phyloP scores from a whole-genome alignment of 106 monocot species.

The Dendrobium catenatum region DNA sequence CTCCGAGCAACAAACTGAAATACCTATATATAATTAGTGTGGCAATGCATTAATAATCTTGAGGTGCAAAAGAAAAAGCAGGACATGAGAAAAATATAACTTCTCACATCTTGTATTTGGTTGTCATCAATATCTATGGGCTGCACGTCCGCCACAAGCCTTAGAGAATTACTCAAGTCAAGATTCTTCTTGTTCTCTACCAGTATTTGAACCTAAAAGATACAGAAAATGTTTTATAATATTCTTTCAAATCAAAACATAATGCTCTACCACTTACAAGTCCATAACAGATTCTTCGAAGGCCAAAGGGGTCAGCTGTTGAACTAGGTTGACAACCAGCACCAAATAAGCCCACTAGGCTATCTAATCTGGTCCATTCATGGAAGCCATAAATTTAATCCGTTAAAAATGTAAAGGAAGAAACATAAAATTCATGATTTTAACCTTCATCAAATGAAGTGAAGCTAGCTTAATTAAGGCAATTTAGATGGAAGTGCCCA shows the following conservation, averaged over 20 bases:
- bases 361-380: slow-evolving; percentile 59
- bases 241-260: background rate
- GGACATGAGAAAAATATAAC: background rate
- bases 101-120: slow-evolving; percentile 57
- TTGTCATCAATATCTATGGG: slow-evolving; percentile 49
- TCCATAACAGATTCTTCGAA: slow-evolving; percentile 93
- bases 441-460: background rate
- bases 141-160: slow-evolving; percentile 62
- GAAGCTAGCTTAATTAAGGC: background rate
- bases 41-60: slow-evolving; percentile 1
- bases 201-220: slow-evolving; percentile 77
- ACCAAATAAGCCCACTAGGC: slow-evolving; percentile 92
- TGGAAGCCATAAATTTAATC: background rate
- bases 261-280: slow-evolving; percentile 49
- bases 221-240: background rate
- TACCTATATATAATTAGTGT: slow-evolving; percentile 31
- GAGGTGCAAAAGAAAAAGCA: background rate
- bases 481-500: background rate
- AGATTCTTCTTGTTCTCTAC: slow-evolving; percentile 85
- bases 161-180: slow-evolving; percentile 60
- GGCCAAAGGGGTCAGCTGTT: slow-evolving; percentile 86
- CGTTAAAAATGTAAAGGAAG: background rate
- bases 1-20: slow-evolving; percentile 81
- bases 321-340: slow-evolving; percentile 93
- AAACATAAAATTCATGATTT: background rate